These are phyloP conservation scores for Fomitopsis palustris DNA, from an alignment of 1,284 basidiomycete species.

Conservation along the genomic window DNA sequence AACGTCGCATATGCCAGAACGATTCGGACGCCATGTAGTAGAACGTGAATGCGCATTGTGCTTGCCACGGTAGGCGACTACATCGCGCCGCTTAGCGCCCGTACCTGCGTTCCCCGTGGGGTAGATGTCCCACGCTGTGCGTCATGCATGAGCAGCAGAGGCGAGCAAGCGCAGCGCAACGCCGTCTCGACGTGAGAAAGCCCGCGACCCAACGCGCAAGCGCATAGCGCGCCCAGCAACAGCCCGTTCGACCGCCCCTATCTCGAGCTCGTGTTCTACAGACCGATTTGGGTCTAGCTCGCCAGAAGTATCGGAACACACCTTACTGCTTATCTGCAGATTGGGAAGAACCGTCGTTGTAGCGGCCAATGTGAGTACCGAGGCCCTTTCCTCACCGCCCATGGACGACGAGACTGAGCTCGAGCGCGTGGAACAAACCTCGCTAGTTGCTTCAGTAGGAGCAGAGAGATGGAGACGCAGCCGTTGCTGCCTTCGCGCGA, in stretches of 20 bases:
- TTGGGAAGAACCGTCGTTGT: not conserved
- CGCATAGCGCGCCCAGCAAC: not conserved
- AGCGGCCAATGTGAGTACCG: not conserved
- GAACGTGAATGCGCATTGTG: not conserved
- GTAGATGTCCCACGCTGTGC: not conserved
- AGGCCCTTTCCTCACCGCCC: no score
- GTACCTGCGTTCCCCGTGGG: not conserved
- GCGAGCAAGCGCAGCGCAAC: not conserved
- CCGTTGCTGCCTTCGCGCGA: not conserved
- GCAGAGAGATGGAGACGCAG: not conserved
- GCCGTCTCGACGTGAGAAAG: constrained; percentile 1
- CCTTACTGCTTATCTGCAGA: not conserved
- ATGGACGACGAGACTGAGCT: not conserved
- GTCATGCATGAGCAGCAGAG: not conserved
- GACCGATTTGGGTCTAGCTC: not conserved
- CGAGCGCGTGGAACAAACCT: not conserved
- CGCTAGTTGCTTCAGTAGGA: not conserved
- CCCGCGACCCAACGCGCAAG: not conserved
- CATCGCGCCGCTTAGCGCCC: not conserved
- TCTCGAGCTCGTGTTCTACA: not conserved
- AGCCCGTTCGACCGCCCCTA: not conserved
- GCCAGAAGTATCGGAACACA: not conserved
- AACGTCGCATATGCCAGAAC: no score
- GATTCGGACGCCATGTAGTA: no score
- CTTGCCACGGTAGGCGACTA: not conserved